Evolutionary conservation across 345 rosid species (phyloP), one percentile per base, ranked within the genome.

Genomic region (Streptanthus diversifolius): DNA sequence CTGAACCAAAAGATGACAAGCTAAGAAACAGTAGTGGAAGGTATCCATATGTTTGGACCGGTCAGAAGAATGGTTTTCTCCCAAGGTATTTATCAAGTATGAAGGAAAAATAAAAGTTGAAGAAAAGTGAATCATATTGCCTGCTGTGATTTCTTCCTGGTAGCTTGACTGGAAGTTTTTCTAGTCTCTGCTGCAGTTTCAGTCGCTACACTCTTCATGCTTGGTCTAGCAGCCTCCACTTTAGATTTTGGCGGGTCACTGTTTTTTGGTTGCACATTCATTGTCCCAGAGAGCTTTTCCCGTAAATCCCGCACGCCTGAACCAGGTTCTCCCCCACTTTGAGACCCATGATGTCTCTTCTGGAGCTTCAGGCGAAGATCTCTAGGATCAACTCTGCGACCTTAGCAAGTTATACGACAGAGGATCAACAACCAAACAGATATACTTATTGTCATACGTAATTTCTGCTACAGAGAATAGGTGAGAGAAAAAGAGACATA

Each of bases 311-410:
- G 72, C 41, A 80, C 59, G 12, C 91, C 87, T 19, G 91, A 78
- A 80, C 63, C 69, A 57, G 83, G 63, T 21, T 84, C 86, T 71
- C 81, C 84, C 68, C 82, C 84, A 68, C 82, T 73, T 70, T 85
- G 89, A 40, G 92, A 68, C 39, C 70, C 84, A 19, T 80, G 81
- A 40, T 72, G 83, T 82, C 76, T 91, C 86, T 68, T 88, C 79
- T 90, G 99, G 47, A 95, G 98, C 87, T 92, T 95, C 77, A 86
- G 68, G 52, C 99, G 90, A 78, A 95, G 96, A 84, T 95, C 99
- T 78, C 74, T 88, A 45, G 83, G 79, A 82, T 80, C 93, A 52
- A 84, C 83, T 75, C 82, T 77, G 80, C 65, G 87, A 82, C 82
- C 98, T 91, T 84, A 78, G 75, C 78, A 84, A 71, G 82, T 63